Conservation (phyloP, 2,329 filamentous ascomycete species). For the Trichoderma polysporum region DNA sequence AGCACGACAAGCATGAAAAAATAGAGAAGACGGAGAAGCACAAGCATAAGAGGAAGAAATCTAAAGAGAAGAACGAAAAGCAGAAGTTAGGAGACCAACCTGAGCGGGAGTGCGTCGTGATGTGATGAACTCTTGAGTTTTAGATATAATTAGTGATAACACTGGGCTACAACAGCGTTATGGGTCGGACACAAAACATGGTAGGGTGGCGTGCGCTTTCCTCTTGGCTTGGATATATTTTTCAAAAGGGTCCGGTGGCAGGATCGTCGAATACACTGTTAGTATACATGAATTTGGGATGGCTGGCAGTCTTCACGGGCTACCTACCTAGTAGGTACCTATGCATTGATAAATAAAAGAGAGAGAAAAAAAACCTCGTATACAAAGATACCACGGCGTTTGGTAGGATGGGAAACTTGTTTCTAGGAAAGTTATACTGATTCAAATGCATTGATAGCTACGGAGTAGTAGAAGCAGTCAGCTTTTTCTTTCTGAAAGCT, state of each 20-base stretch:
- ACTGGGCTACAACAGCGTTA: not conserved
- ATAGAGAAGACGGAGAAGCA: conserved; percentile 31
- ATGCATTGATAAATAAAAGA: not conserved
- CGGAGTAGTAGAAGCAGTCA: not conserved
- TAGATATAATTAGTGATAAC: not conserved
- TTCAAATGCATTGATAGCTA: not conserved
- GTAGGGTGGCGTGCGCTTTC: not conserved
- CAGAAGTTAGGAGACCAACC: conserved; percentile 39
- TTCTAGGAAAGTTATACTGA: not conserved
- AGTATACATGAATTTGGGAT: not conserved
- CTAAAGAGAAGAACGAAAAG: conserved; percentile 41
- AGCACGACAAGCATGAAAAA: conserved; percentile 24
- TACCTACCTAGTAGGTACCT: not conserved
- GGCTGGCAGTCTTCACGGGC: not conserved
- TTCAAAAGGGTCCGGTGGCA: not conserved
- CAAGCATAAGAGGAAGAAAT: conserved; percentile 38
- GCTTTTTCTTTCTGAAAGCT: not conserved
- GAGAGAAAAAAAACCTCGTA: not conserved
- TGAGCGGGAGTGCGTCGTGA: conserved; percentile 50
- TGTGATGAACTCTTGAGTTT: conserved; percentile 34
- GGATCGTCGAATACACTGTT: not conserved
- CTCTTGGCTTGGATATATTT: conserved; percentile 6
- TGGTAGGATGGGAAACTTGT: not conserved
- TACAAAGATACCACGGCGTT: conserved; percentile 24
- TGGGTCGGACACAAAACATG: not conserved